Base-by-base conservation (phyloP, 192 early-diverging fungal genomes). In the Umbelopsis sp. region DNA sequence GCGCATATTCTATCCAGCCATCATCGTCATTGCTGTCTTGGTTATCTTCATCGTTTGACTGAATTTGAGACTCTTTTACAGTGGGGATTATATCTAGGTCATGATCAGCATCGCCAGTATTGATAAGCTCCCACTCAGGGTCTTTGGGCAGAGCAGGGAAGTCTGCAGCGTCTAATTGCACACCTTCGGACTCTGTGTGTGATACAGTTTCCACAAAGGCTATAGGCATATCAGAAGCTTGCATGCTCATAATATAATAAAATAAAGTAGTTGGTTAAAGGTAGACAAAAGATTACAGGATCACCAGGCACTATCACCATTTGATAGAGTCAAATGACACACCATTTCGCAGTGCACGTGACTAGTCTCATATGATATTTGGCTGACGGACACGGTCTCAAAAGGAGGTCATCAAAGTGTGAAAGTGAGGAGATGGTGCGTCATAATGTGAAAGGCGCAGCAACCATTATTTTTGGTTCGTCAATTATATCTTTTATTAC, bases 61-160 rank as follows among this genome's bases (percentile, higher is more conserved):
- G 2, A 26, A 16, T 62, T 20, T 62, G 25, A 3, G 29, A 32
- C n/a, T 62, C 56, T 32, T 62, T 29, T 11, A 16, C n/a, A 2
- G 56, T 62, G 0, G 56, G 56, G 4, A 62, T 31, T 2, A 62
- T 17, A 62, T 62, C 56, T 8, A 62, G 56, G 26, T 62, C 56
- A 34, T 62, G 26, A 14, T 62, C 56, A n/a, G 56, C 29, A 62
- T 62, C 56, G 20, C 56, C 56, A 0, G 56, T 62, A 62, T 29
- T 62, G 56, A 62, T 62, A 62, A 62, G 56, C 56, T 62, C 56
- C 56, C 56, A 62, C 26, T 62, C 56, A 17, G 56, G 56, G 29
- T 62, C 56, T 62, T 34, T 62, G 31, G 56, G 56, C 56, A 62
- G 20, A 62, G 56, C 56, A 34, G 56, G 56, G 20, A 62, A 62